These are phyloP conservation scores for Viridothelium virens DNA, from an alignment of 495 filamentous ascomycete genomes.

Conservation along the genomic window DNA sequence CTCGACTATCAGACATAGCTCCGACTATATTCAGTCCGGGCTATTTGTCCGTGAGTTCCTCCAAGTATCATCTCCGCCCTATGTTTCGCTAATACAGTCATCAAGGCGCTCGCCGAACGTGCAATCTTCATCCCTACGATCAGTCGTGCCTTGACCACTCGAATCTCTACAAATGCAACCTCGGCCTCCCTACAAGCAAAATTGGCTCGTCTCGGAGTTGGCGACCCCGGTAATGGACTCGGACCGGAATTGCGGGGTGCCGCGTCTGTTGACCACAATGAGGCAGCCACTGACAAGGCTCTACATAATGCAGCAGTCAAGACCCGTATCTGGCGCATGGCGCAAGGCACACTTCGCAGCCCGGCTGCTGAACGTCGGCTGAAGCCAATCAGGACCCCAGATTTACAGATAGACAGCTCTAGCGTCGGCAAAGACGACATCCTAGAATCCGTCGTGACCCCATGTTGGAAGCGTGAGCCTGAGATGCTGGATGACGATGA, in stretches of 20 bases:
- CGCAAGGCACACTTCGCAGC: slow-evolving; percentile 13
- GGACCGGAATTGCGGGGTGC: background rate
- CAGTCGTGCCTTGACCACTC: slow-evolving; percentile 21
- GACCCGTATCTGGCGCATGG: slow-evolving; percentile 7
- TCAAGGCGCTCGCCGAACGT: slow-evolving; percentile 25
- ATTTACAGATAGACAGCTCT: background rate
- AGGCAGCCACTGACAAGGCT: background rate
- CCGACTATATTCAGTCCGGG: slow-evolving; percentile 30
- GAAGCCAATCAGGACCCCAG: slow-evolving; percentile 7
- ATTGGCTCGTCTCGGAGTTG: slow-evolving; percentile 11
- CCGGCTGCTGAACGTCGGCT: slow-evolving; percentile 15
- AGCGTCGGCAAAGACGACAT: background rate
- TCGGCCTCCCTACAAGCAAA: slow-evolving; percentile 20
- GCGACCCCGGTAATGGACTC: background rate
- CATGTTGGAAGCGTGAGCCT: background rate
- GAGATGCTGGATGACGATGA: background rate
- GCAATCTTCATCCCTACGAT: slow-evolving; percentile 30
- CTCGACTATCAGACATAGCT: slow-evolving; percentile 23
- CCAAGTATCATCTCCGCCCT: background rate
- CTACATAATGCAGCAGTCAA: background rate
- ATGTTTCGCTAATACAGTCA: slow-evolving; percentile 4
- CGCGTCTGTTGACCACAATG: background rate
- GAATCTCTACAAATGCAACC: slow-evolving; percentile 11
- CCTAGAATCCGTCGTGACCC: background rate
- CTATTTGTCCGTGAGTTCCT: slow-evolving; percentile 22